Conservation (phyloP, 2,329 filamentous ascomycete genomes). For the Scopulariopsis brevicaulis region DNA sequence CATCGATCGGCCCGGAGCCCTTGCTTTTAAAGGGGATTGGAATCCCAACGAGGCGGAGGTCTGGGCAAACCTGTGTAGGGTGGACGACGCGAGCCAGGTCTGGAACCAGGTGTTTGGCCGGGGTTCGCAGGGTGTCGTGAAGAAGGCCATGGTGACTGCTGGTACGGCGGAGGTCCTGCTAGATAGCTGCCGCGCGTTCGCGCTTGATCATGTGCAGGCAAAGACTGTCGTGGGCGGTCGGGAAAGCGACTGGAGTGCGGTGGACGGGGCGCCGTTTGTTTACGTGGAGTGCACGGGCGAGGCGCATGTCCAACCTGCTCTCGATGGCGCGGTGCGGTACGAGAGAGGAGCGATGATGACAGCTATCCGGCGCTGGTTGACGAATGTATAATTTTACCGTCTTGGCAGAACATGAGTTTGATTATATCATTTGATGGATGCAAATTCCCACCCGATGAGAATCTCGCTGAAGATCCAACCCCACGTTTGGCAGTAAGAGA, state of each 20-base stretch:
- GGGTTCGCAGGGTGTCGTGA: neutral
- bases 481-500: too few species aligned
- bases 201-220: neutral
- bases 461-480: too few species aligned
- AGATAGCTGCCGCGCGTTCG: slow-evolving; percentile 1
- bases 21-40: neutral
- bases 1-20: slow-evolving; percentile 2
- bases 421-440: too few species aligned
- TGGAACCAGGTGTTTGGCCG: slow-evolving; percentile 4
- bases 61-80: slow-evolving; percentile 5
- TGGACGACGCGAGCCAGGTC: neutral
- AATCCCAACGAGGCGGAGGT: slow-evolving; percentile 2
- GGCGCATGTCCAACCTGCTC: slow-evolving; percentile 5
- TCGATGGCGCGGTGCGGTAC: slow-evolving; percentile 5
- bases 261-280: neutral
- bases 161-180: slow-evolving; percentile 5
- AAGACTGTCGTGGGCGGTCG: neutral
- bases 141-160: slow-evolving; percentile 3
- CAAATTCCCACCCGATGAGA: too few species aligned
- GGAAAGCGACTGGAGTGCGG: neutral
- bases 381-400: too few species aligned
- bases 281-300: slow-evolving; percentile 4
- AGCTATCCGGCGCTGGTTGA: slow-evolving; percentile 3
- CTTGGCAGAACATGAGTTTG: too few species aligned
- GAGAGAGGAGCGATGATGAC: slow-evolving; percentile 3